Percentiles rank a stretch among this genome's conserved stretches.
phyloP scores from a whole-genome alignment of 129 eudicot species.

The Glebionis coronaria region DNA sequence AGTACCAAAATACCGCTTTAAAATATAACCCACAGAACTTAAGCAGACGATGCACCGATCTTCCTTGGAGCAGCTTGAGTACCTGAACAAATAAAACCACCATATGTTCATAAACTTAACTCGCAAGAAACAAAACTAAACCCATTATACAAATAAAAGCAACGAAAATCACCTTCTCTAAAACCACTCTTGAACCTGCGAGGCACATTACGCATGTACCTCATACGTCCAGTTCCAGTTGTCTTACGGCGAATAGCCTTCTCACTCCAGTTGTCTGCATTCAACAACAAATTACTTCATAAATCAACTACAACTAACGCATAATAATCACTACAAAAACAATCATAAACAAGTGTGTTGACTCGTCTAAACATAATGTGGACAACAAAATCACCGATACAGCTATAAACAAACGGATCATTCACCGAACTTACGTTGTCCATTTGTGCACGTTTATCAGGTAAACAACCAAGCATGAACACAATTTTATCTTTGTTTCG shows the following conservation, averaged over 20 bases:
- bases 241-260: constrained; percentile 54
- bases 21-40: too few species aligned
- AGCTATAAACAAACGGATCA: too few species aligned
- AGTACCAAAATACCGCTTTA: too few species aligned
- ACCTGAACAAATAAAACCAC: constrained; percentile 20
- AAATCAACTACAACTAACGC: background rate
- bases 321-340: background rate
- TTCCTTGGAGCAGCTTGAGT: constrained; percentile 62
- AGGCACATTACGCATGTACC: constrained; percentile 57
- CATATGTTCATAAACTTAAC: background rate
- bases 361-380: too few species aligned
- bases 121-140: background rate
- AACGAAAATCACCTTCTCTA: constrained; percentile 44
- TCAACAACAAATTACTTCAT: constrained; percentile 1
- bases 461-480: too few species aligned
- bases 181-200: constrained; percentile 56
- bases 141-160: background rate
- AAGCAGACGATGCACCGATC: constrained; percentile 27
- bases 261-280: constrained; percentile 45
- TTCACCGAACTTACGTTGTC: too few species aligned
- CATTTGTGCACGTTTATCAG: too few species aligned
- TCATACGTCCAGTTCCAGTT: constrained; percentile 64
- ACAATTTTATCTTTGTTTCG: too few species aligned
- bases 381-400: too few species aligned
- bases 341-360: background rate